Base-by-base conservation (phyloP, 495 filamentous ascomycete species). In the Acidomyces sp. region DNA sequence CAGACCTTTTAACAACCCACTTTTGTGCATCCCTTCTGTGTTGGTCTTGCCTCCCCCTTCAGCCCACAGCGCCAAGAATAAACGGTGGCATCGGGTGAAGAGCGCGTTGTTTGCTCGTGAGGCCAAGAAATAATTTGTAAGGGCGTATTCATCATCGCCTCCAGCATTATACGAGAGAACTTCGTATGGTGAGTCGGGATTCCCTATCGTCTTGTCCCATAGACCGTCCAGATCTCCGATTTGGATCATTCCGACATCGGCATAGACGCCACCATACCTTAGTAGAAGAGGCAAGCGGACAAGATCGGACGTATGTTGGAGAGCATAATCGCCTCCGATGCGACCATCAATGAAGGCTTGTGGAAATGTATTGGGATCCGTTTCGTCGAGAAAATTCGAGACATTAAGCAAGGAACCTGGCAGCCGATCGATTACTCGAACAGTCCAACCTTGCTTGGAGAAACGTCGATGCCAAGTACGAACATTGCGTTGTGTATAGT, bases 281-380 rank as follows among this genome's bases (percentile, higher is more conserved):
- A 70, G 59, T 20, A 75, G 52, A 9, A 75, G 53, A 32, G 71
- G 71, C 38, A 56, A 72, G 16, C 71, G 65, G 11, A 74, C 69
- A 6, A 75, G 66, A 37, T 75, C 71, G 1, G 68, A 72, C 5
- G 59, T 64, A 50, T 74, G 70, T 51, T 74, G 71, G n/a, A 55
- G 52, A 0, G 61, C 67, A 49, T 69, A 69, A 5, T 45, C 46
- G 30, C 71, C 70, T 31, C 55, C 52, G 21, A 75, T 53, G 3
- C 61, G 64, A 17, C 61, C 60, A 6, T 70, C 60, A 9, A 48
- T 49, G 48, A 72, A 73, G 0, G 68, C 67, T 7, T 40, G 53
- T 1, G 71, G 70, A 46, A 75, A 71, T 10, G 51, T 44, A 3
- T 29, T 28, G 3, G 61, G 53, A 39, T 69, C 64, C 2, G 49